phyloP scores from a whole-genome alignment of 495 filamentous ascomycete species.

The Bathelium albidoporum region DNA sequence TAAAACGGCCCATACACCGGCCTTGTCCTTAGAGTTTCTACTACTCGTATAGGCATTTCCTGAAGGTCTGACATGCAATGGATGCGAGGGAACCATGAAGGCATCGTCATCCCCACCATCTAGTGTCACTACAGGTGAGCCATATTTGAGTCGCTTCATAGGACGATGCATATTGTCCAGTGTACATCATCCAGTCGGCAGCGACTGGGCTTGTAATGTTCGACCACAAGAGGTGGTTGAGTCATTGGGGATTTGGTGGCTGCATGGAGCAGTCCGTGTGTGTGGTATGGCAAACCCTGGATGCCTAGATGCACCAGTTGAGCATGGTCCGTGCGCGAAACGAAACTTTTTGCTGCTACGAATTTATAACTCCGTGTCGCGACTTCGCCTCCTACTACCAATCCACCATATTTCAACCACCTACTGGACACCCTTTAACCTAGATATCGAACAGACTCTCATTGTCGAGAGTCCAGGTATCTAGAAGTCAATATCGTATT shows the following conservation, averaged over 20 bases:
- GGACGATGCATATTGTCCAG: conserved; percentile 13
- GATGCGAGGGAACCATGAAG: conserved; percentile 60
- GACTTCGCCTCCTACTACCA: conserved; percentile 7
- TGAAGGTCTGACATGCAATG: conserved; percentile 73
- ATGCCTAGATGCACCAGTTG: background rate
- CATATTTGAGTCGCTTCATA: conserved; percentile 23
- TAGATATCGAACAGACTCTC: conserved; percentile 31
- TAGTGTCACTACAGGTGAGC: conserved; percentile 2
- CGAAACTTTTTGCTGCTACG: conserved; percentile 2
- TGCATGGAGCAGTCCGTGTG: no score
- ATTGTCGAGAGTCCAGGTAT: conserved; percentile 27
- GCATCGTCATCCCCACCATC: conserved; percentile 19
- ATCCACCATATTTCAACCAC: conserved; percentile 13
- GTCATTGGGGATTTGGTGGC: no score
- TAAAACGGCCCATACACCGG: conserved; percentile 53
- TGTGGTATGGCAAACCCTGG: no score
- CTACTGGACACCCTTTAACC: conserved; percentile 11
- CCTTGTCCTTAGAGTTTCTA: conserved; percentile 52
- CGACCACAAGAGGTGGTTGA: background rate
- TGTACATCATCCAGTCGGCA: no score
- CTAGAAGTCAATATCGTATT: conserved; percentile 23
- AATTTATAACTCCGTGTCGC: background rate
- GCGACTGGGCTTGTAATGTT: background rate
- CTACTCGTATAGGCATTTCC: conserved; percentile 70
- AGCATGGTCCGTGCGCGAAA: background rate